phyloP scores from a whole-genome alignment of 305 asterid species.

The Solanum aculeatissimum region DNA sequence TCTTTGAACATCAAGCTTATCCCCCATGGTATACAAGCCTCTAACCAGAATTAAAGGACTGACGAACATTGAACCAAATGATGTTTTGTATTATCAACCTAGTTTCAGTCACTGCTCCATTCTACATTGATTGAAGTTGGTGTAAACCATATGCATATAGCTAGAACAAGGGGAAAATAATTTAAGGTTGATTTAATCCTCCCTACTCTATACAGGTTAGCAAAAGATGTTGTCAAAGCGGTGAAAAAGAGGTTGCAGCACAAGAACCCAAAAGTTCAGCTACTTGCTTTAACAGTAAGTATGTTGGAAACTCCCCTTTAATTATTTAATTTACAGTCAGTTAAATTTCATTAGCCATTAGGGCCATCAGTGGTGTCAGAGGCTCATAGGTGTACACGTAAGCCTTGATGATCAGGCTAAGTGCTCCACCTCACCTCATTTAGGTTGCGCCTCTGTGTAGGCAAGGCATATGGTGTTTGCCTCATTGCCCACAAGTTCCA shows the following conservation, averaged over 20 bases:
- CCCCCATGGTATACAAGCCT: not conserved
- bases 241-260: slow-evolving; percentile 87
- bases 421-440: not conserved
- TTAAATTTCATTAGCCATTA: not conserved
- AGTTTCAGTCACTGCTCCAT: not conserved
- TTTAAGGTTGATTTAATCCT: not conserved
- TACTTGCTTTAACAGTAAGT: slow-evolving; percentile 86
- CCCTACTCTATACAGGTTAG: slow-evolving; percentile 41
- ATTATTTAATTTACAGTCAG: not conserved
- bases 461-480: not conserved
- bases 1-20: not conserved
- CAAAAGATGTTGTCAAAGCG: slow-evolving; percentile 88
- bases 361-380: not conserved
- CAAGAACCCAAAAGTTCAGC: slow-evolving; percentile 88
- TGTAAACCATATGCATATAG: not conserved
- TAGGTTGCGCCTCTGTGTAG: not conserved
- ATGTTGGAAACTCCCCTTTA: not conserved
- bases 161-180: not conserved
- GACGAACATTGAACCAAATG: not conserved
- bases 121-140: not conserved
- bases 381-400: not conserved
- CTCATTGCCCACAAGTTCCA: not conserved
- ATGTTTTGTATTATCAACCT: not conserved
- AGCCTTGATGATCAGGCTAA: not conserved
- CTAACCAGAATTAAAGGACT: not conserved